Conservation (phyloP, 257 asterid species). For the Thymus quinquecostatus region DNA sequence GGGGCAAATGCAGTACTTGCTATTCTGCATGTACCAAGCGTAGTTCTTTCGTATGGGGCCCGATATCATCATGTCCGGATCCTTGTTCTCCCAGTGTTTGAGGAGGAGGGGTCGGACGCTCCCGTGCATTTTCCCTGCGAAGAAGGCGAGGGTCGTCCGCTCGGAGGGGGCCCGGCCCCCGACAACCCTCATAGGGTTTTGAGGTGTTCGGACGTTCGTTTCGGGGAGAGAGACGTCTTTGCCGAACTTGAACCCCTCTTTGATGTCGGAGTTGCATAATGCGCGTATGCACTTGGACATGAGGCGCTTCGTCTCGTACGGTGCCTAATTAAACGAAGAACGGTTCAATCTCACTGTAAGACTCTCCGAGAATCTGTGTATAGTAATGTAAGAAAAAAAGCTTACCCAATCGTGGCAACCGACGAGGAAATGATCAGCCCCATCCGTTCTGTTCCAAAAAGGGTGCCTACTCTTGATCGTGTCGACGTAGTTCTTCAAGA, state of each 20-base stretch:
- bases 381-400: not conserved
- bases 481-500: constrained; percentile 30
- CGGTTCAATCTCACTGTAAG: not conserved
- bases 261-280: constrained; percentile 45
- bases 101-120: constrained; percentile 37
- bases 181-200: constrained; percentile 33
- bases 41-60: constrained; percentile 38
- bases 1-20: constrained; percentile 55
- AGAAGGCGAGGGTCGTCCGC: constrained; percentile 49
- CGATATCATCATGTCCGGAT: constrained; percentile 47
- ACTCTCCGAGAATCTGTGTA: not conserved
- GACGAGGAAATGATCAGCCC: constrained; percentile 47
- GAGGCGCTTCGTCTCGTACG: constrained; percentile 38
- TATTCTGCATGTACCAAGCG: constrained; percentile 48
- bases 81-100: constrained; percentile 49
- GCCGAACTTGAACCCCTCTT: constrained; percentile 48
- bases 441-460: constrained; percentile 50
- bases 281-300: constrained; percentile 49
- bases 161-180: constrained; percentile 41
- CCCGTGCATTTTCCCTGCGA: constrained; percentile 55
- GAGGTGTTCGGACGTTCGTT: constrained; percentile 38
- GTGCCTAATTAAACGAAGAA: constrained; percentile 30
- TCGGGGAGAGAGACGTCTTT: constrained; percentile 50
- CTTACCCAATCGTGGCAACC: constrained; percentile 62
- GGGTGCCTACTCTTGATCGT: constrained; percentile 35